phyloP scores from a whole-genome alignment of 192 early-diverging fungal species.

The Geranomyces variabilis region DNA sequence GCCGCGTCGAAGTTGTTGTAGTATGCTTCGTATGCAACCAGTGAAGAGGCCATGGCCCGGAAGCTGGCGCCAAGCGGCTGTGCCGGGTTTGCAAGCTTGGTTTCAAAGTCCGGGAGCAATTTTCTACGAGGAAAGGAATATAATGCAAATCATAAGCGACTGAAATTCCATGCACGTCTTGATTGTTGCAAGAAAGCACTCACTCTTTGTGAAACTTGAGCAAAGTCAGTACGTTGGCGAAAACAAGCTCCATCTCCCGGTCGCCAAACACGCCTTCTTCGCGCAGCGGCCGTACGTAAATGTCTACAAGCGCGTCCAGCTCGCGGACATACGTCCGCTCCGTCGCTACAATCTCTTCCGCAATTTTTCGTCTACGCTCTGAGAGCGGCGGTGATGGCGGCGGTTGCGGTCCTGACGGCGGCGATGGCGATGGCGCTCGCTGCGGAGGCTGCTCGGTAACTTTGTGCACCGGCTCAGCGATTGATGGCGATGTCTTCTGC shows the following conservation, averaged over 20 bases:
- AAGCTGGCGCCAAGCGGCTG: slow-evolving; percentile 78
- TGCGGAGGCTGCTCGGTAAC: neutral
- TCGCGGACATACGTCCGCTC: slow-evolving; percentile 86
- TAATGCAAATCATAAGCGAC: too few relatives aligned
- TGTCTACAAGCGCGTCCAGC: slow-evolving; percentile 69
- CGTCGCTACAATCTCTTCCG: slow-evolving; percentile 79
- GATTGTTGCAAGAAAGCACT: neutral
- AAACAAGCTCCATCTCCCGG: slow-evolving; percentile 44
- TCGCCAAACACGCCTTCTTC: slow-evolving; percentile 35
- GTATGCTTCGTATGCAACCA: slow-evolving; percentile 81
- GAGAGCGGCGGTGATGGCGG: neutral
- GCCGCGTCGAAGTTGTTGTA: slow-evolving; percentile 83
- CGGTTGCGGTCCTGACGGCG: neutral
- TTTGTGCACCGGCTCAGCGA: too few relatives aligned
- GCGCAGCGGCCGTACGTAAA: slow-evolving; percentile 62
- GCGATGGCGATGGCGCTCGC: neutral
- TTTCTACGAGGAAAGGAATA: slow-evolving; percentile 36
- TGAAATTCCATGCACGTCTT: too few relatives aligned
- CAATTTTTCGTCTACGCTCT: slow-evolving; percentile 64
- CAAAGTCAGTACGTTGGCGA: slow-evolving; percentile 82
- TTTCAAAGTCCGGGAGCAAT: slow-evolving; percentile 67
- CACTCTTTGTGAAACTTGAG: slow-evolving; percentile 66
- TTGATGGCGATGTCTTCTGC: too few relatives aligned
- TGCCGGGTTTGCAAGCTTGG: slow-evolving; percentile 28
- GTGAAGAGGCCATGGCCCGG: slow-evolving; percentile 66